Evolutionary conservation across 2,329 filamentous ascomycete genomes (phyloP).

Genomic region (Diaporthe sp.): DNA sequence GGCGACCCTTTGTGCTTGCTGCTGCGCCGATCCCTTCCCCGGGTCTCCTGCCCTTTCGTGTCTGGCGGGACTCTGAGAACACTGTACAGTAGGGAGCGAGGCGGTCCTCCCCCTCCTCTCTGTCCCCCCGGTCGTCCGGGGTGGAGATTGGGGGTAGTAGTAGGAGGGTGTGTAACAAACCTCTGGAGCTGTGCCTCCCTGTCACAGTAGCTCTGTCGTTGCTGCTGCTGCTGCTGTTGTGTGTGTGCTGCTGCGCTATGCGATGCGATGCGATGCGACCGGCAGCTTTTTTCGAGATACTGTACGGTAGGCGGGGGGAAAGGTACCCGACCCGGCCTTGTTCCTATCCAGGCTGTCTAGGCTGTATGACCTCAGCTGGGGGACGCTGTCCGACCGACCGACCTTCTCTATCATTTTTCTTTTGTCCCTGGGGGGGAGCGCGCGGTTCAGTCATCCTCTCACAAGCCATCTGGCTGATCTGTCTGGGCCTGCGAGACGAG

Average conservation of each 20-base stretch:
- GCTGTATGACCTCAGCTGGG: conserved; percentile 22
- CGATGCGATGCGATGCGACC: conserved; percentile 37
- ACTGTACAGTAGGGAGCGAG: too few species aligned
- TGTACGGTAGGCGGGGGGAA: neutral
- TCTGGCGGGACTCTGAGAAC: neutral
- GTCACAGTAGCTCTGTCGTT: conserved; percentile 1
- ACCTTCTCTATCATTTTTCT: neutral
- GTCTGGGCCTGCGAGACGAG: neutral
- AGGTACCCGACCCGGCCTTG: neutral
- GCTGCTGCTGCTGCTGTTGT: neutral
- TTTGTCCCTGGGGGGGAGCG: neutral
- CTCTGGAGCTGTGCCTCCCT: conserved; percentile 23
- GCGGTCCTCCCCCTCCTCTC: neutral
- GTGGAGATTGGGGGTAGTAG: neutral
- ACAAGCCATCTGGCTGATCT: neutral
- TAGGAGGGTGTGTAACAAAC: neutral
- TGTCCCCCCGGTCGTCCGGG: neutral
- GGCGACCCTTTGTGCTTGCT: conserved; percentile 26
- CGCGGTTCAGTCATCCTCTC: conserved; percentile 9
- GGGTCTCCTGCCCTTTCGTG: neutral
- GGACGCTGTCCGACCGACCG: conserved; percentile 1
- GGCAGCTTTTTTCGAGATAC: conserved; percentile 8
- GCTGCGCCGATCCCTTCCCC: conserved; percentile 14
- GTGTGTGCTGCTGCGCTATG: conserved; percentile 12
- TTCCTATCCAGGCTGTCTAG: neutral